Evolutionary conservation across 2,329 filamentous ascomycete genomes (phyloP).

Genomic region (Alternaria sp.): DNA sequence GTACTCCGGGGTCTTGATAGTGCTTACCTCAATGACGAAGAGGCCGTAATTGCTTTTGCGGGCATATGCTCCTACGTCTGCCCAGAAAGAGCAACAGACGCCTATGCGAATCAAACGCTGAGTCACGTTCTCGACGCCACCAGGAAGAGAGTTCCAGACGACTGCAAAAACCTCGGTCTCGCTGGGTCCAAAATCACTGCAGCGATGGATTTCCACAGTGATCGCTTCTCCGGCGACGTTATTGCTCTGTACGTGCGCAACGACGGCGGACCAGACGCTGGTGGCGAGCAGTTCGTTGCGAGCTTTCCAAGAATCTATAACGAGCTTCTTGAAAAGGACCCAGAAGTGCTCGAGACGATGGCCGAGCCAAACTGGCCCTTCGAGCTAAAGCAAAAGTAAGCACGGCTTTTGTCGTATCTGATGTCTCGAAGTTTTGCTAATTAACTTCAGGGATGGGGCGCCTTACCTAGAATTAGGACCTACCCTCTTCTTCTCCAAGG

Average conservation of each 20-base stretch:
- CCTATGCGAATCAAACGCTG: constrained; percentile 47
- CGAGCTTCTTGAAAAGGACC: constrained; percentile 40
- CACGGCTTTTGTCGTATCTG: background rate
- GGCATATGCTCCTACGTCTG: constrained; percentile 43
- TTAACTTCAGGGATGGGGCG: constrained; percentile 27
- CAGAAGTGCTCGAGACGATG: constrained; percentile 45
- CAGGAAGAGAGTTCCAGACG: constrained; percentile 37
- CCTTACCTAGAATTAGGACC: constrained; percentile 45
- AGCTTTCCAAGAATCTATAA: constrained; percentile 48
- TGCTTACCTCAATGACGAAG: constrained; percentile 46
- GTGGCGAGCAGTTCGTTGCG: constrained; percentile 43
- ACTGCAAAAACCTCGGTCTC: constrained; percentile 45
- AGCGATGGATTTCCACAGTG: constrained; percentile 48
- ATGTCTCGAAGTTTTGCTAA: background rate
- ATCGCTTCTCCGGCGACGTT: constrained; percentile 48
- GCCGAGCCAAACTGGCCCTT: constrained; percentile 45
- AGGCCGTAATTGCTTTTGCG: constrained; percentile 46
- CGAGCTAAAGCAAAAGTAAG: constrained; percentile 48
- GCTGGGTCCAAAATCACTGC: constrained; percentile 47
- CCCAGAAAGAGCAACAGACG: constrained; percentile 43
- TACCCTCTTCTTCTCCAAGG: constrained; percentile 44
- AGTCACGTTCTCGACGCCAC: constrained; percentile 48
- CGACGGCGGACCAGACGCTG: constrained; percentile 37
- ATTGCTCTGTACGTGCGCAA: constrained; percentile 45
- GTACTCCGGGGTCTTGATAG: constrained; percentile 43